A percentile compares a stretch with the other conserved stretches of the same genome.
phyloP scores from a whole-genome alignment of 805 yeast species.

The Yarrowia sp. region DNA sequence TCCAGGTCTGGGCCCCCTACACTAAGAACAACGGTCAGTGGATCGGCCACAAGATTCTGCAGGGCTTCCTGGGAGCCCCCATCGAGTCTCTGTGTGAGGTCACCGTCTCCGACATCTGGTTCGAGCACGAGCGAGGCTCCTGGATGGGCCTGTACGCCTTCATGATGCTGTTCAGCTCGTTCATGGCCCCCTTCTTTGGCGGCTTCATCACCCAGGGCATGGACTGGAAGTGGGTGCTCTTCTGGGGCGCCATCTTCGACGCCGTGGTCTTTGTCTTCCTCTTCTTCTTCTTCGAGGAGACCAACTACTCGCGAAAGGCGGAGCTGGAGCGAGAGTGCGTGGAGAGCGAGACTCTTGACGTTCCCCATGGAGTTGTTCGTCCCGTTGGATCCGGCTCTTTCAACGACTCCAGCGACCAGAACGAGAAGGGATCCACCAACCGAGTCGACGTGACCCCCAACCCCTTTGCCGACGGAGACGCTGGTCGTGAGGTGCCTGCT shows the following conservation, averaged over 20 bases:
- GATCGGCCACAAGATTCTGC: constrained; percentile 44
- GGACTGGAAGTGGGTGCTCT: constrained; percentile 29
- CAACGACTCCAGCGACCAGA: neutral
- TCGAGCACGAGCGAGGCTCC: constrained; percentile 72
- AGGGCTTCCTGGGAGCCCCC: constrained; percentile 66
- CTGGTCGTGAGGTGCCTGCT: neutral
- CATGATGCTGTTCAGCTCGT: constrained; percentile 45
- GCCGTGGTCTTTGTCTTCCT: constrained; percentile 11
- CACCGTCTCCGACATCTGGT: constrained; percentile 67
- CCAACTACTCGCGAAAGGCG: constrained; percentile 22
- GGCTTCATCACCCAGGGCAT: constrained; percentile 18
- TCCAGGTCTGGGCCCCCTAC: constrained; percentile 47
- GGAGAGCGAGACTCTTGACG: neutral
- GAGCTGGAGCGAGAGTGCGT: neutral
- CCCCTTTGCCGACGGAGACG: neutral
- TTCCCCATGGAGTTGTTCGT: neutral
- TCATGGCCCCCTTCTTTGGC: constrained; percentile 20
- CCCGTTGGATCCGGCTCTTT: neutral
- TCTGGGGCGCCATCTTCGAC: constrained; percentile 26
- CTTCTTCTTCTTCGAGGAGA: constrained; percentile 28
- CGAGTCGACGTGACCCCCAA: neutral
- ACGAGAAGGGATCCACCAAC: constrained; percentile 4
- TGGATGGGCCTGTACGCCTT: constrained; percentile 70
- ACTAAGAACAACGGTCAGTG: constrained; percentile 42
- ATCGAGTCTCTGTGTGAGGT: constrained; percentile 70